These are phyloP conservation scores for Lupinus albus DNA, from an alignment of 306 rosid genomes.

Conservation along the genomic window DNA sequence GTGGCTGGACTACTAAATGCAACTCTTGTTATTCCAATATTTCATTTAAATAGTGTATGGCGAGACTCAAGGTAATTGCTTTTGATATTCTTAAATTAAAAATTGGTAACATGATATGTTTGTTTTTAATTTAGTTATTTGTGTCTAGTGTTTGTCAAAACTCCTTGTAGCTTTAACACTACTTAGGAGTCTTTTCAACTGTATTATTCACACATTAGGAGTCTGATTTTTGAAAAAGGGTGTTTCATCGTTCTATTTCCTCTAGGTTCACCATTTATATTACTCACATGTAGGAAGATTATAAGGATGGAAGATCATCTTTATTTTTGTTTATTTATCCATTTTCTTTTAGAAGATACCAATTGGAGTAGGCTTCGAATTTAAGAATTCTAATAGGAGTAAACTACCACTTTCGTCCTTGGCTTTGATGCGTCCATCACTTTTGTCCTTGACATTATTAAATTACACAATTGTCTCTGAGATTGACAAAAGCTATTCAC, in stretches of 20 bases:
- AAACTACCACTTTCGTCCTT: no score
- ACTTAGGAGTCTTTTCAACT: slow-evolving; percentile 16
- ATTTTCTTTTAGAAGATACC: slow-evolving; percentile 1
- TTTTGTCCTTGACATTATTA: no score
- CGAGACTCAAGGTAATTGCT: slow-evolving; percentile 78
- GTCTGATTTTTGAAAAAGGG: slow-evolving; percentile 22
- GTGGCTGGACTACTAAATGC: slow-evolving; percentile 97
- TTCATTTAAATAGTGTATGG: slow-evolving; percentile 98
- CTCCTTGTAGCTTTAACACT: neutral
- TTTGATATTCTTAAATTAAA: slow-evolving; percentile 22
- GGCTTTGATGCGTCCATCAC: no score
- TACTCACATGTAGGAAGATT: slow-evolving; percentile 4
- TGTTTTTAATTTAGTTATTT: slow-evolving; percentile 34
- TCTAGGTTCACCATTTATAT: slow-evolving; percentile 1
- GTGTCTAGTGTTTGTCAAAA: slow-evolving; percentile 18
- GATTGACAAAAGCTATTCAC: no score
- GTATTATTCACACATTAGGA: slow-evolving; percentile 12
- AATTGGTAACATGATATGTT: slow-evolving; percentile 15
- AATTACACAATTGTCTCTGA: no score
- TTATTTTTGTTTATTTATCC: neutral
- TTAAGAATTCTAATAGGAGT: no score
- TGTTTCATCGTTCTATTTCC: slow-evolving; percentile 33
- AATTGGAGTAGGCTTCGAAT: no score
- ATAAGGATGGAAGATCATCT: slow-evolving; percentile 26
- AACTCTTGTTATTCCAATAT: slow-evolving; percentile 87